A percentile compares a stretch with the other conserved stretches of the same genome.
These are phyloP conservation scores for Glycine tomentella DNA, from an alignment of 306 rosid species.

Conservation along the genomic window DNA sequence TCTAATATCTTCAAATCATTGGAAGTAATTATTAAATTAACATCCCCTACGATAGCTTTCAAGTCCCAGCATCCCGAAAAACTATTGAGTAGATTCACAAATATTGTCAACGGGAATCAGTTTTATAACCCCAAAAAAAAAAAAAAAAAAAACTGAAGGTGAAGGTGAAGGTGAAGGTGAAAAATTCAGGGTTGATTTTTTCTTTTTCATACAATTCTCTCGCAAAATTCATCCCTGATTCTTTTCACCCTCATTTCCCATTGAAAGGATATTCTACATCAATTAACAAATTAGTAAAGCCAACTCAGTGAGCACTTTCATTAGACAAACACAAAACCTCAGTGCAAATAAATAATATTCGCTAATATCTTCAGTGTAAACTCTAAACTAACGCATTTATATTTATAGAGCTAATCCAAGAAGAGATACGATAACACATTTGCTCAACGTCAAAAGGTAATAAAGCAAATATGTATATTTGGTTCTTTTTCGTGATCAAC, in stretches of 20 bases:
- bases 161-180: neutral
- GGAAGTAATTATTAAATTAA: neutral
- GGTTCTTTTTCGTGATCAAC: neutral
- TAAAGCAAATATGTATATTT: neutral
- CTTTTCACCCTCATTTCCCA: neutral
- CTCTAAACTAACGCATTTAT: neutral
- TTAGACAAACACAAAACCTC: neutral
- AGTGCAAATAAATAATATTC: neutral
- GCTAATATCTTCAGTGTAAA: neutral
- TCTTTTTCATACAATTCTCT: neutral
- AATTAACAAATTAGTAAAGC: conserved; percentile 4
- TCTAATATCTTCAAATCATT: neutral
- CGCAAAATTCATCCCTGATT: neutral
- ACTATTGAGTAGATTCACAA: neutral
- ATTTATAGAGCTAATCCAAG: neutral
- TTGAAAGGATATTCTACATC: neutral
- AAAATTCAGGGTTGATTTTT: neutral
- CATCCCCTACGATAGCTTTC: neutral
- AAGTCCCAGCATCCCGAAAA: neutral
- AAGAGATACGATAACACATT: neutral
- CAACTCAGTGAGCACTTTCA: neutral
- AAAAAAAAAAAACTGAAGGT: neutral
- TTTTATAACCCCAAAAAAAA: neutral
- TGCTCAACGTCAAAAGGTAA: neutral
- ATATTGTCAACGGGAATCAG: neutral